Base-by-base conservation (phyloP, 2,329 filamentous ascomycete genomes). In the Corniculantispora saksenae region DNA sequence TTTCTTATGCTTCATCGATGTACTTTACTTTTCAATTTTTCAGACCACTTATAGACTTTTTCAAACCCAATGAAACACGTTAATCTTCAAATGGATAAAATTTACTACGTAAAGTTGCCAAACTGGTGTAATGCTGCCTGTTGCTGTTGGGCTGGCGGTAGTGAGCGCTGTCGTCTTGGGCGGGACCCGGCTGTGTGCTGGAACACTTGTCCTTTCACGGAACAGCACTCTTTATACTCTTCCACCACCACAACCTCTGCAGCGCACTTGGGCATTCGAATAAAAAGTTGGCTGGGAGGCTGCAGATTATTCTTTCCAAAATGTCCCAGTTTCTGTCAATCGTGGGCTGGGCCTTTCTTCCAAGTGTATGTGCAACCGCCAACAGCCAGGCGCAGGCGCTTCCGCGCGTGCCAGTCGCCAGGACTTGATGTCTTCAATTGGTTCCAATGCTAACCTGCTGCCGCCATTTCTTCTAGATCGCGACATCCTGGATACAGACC, bases 401-500 rank as follows among this genome's bases (percentile, higher is more conserved):
- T 23, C 12, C 40, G 8, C 21, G 35, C 40, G 43, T 17, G 55
- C 25, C 5, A 15, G 43, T 25, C 38, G 10, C 21, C 21, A 23
- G n/a, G n/a, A n/a, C 15, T 15, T 17, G 32, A 43, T 13, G 17
- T 6, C 19, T 5, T 25, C 8, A 12, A 10, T 25, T 7, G 1
- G 25, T 21, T 3, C 56, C 4, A 9, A n/a, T 27, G 56, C 67
- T 68, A 66, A 73, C 68, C 35, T 59, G 38, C 38, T 45, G 21
- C 59, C 50, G 51, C 17, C n/a, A n/a, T n/a, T n/a, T 60, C 58
- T 38, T 10, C 56, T 68, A 96, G 92, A 86, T 94, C 71, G 90
- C 89, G 57, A 94, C 93, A 45, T 86, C 87, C 68, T 91, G 90
- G 81, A 76, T 91, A 7, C 94, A 98, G 76, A 84, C 85, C 67